Evolutionary conservation across 768 basidiomycete species (phyloP), one percentile per base, ranked within the genome.

Genomic region (Hysterangium stoloniferum): DNA sequence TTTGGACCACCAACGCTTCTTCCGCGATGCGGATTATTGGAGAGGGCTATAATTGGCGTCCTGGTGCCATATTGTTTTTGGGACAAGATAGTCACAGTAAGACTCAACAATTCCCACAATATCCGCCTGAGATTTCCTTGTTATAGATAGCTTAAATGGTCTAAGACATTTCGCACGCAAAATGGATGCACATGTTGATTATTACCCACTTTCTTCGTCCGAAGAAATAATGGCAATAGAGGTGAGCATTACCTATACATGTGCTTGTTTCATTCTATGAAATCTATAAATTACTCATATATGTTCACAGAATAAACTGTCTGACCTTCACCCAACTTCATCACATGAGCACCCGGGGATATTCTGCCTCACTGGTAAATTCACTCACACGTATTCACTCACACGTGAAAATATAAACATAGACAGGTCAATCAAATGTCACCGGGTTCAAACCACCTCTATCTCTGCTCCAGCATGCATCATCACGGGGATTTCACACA

Each of bases 1-100:
- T 91, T 43, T 91, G 89, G 65, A 90, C 87, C 2, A 66, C 83
- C 8, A 91, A 91, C 60, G 83, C 88, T 9, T 81, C 82, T 6
- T 83, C 73, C 5, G 86, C 87, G 0, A 70, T 91, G 57, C 89
- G 89, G 60, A 73, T 91, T 27, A 75, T 90, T 32, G 89, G 86
- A 32, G 88, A 91, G 63, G 71, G 86, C 0, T 91, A 80, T 57
- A 85, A 84, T 0, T 90, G 40, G 40, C 11, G 28, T 13, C 3
- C 40, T 12, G 15, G 28, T 13, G 22, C 40, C 17, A 17, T 3
- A 41, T 19, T 41, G 15, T 17, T 41, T 41, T 25, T 41, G 3
- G 20, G 20, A 8, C 22, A 11, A 22, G 40, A 41, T 17, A 17
- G 9, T 11, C 40, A 41, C 28, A 41, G 40, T 41, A 41, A 22